Conservation (phyloP, 2,329 filamentous ascomycete species). For the Ilyonectria destructans region DNA sequence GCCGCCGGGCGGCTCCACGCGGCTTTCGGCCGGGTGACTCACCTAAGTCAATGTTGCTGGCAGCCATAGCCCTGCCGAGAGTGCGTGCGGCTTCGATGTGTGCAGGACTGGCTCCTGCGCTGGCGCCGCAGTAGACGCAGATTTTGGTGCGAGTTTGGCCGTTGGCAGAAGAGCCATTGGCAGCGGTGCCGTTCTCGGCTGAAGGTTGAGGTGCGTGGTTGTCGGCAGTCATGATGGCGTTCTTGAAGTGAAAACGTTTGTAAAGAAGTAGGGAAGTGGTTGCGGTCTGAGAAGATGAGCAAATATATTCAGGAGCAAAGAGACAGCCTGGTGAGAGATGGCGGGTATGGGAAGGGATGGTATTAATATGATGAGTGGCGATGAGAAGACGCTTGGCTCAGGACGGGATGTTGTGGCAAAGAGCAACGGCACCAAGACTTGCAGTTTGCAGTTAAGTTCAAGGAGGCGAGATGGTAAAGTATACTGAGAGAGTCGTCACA, state of each 20-base stretch:
- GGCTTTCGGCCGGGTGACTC: constrained; percentile 43
- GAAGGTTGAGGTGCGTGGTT: constrained; percentile 39
- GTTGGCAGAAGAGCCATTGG: constrained; percentile 47
- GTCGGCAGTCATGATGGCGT: constrained; percentile 51
- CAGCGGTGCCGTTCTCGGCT: constrained; percentile 46
- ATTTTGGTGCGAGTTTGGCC: constrained; percentile 73
- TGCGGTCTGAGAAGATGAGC: background rate
- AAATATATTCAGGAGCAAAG: background rate
- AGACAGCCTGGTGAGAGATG: constrained; percentile 2
- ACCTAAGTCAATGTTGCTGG: constrained; percentile 84
- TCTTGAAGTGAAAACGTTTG: constrained; percentile 13
- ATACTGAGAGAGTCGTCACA: constrained; percentile 23
- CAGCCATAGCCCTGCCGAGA: constrained; percentile 82
- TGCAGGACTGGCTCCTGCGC: constrained; percentile 78
- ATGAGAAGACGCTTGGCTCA: constrained; percentile 33
- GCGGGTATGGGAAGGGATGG: constrained; percentile 11
- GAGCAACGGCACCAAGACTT: background rate
- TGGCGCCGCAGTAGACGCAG: constrained; percentile 95
- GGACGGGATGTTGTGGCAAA: constrained; percentile 32
- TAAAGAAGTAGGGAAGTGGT: constrained; percentile 4
- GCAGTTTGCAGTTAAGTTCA: background rate
- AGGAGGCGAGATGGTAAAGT: background rate
- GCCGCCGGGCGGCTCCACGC: constrained; percentile 1
- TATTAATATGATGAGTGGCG: constrained; percentile 23
- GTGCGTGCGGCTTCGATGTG: constrained; percentile 85